A percentile compares a stretch with the other conserved stretches of the same genome.
Evolutionary conservation across 495 filamentous ascomycete species (phyloP).

Genomic region (Pyrenopolyporus hunteri): DNA sequence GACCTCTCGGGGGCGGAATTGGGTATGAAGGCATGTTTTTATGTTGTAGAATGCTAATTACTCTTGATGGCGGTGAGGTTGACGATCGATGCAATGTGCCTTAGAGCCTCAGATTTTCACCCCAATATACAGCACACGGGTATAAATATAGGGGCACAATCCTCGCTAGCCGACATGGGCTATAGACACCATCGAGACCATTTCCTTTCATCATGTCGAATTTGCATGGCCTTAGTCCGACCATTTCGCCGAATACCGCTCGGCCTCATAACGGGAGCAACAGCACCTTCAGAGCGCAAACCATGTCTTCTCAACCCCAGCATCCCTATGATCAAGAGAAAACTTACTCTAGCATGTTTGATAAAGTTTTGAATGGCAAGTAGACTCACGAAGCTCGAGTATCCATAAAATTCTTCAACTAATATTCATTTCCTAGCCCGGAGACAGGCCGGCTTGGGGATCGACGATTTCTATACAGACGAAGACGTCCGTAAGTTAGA

Average conservation of each 20-base stretch:
- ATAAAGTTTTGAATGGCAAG: slow-evolving; percentile 12
- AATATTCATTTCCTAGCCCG: slow-evolving; percentile 5
- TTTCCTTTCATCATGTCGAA: slow-evolving; percentile 6
- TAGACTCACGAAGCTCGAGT: not conserved
- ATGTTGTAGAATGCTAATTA: not conserved
- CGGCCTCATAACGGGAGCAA: slow-evolving; percentile 1
- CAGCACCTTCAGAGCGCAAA: not conserved
- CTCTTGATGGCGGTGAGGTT: not conserved
- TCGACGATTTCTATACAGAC: slow-evolving; percentile 26
- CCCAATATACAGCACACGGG: slow-evolving; percentile 6
- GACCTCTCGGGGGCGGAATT: slow-evolving; percentile 22
- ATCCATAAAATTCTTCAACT: not conserved
- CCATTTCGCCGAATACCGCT: slow-evolving; percentile 1
- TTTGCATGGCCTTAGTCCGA: not conserved
- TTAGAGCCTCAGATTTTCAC: not conserved
- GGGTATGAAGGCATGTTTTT: slow-evolving; percentile 16
- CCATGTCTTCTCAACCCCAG: slow-evolving; percentile 6
- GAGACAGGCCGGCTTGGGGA: not conserved
- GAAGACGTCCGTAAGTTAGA: slow-evolving; percentile 24
- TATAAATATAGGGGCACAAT: not conserved
- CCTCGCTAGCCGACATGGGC: not conserved
- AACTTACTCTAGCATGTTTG: slow-evolving; percentile 11
- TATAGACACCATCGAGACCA: not conserved
- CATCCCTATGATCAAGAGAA: not conserved
- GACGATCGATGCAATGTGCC: slow-evolving; percentile 14